A percentile compares a stretch with the other conserved stretches of the same genome.
Evolutionary conservation across 495 filamentous ascomycete species (phyloP).

Genomic region (Coniosporium apollinis): DNA sequence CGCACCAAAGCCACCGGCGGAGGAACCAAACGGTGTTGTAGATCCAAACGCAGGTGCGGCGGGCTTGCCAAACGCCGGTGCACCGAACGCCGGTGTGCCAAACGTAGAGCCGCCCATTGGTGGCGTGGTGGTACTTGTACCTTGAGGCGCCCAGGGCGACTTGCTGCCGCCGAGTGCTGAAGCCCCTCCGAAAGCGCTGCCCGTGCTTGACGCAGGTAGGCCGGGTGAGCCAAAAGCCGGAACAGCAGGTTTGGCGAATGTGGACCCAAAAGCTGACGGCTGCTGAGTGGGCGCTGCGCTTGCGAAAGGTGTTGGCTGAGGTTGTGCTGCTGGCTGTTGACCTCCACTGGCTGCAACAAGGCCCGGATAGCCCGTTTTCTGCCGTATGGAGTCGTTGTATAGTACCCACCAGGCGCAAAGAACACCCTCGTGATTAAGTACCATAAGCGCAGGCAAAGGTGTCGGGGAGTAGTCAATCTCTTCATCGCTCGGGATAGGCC

Average conservation of each 20-base stretch:
- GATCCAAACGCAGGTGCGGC: constrained; percentile 3
- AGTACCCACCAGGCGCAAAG: constrained; percentile 80
- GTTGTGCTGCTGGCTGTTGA: constrained; percentile 7
- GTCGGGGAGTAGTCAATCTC: constrained; percentile 59
- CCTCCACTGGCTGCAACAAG: constrained; percentile 33
- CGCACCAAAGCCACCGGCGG: constrained; percentile 3
- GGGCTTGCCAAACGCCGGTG: constrained; percentile 5
- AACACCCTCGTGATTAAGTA: constrained; percentile 79
- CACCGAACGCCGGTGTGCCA: constrained; percentile 12
- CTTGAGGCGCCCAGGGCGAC: constrained; percentile 11
- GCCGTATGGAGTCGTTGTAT: constrained; percentile 69
- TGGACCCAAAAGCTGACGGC: constrained; percentile 5
- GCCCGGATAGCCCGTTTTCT: constrained; percentile 53
- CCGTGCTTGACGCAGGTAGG: too few relatives aligned
- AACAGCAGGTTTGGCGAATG: constrained; percentile 6
- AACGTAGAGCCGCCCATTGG: constrained; percentile 10
- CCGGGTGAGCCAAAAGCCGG: constrained; percentile 12
- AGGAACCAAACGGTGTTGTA: not conserved
- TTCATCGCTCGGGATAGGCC: constrained; percentile 56
- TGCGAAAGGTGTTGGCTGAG: constrained; percentile 6
- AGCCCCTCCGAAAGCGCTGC: constrained; percentile 14
- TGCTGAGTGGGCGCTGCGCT: constrained; percentile 10
- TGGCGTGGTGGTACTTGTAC: constrained; percentile 1
- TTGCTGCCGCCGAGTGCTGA: constrained; percentile 8
- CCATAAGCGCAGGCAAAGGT: constrained; percentile 72